Conservation (phyloP, 2,329 filamentous ascomycete genomes). For the Trichocomaceae sp. region DNA sequence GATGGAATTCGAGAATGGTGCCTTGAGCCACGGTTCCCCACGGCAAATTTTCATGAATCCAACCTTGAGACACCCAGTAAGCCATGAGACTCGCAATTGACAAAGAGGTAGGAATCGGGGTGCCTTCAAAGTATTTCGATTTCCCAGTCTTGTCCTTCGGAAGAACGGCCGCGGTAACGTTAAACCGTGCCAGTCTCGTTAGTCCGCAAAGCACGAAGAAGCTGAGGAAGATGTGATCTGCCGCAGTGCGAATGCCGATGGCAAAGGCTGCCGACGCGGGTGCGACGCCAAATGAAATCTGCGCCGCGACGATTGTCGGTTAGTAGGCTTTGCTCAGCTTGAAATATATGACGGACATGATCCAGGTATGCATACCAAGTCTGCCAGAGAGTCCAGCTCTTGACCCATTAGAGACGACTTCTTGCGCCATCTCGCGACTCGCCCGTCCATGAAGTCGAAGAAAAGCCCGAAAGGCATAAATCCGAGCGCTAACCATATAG, state of each 20-base stretch:
- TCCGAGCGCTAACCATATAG: constrained; percentile 73
- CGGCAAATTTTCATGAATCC: constrained; percentile 73
- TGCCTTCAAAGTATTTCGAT: constrained; percentile 92
- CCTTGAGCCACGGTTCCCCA: constrained; percentile 63
- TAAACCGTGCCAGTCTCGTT: constrained; percentile 90
- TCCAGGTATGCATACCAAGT: constrained; percentile 61
- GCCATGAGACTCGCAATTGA: constrained; percentile 77
- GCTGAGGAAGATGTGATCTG: constrained; percentile 72
- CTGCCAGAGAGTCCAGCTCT: constrained; percentile 90
- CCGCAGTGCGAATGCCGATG: constrained; percentile 73
- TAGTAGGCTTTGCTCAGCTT: neutral
- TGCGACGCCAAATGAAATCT: constrained; percentile 94
- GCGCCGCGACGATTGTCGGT: neutral
- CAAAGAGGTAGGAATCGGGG: constrained; percentile 86
- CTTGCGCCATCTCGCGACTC: constrained; percentile 89
- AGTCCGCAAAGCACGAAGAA: constrained; percentile 95
- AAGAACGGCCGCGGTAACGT: constrained; percentile 82
- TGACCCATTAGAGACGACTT: constrained; percentile 98
- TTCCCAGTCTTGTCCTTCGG: constrained; percentile 91
- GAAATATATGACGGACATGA: neutral
- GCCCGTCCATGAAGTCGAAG: constrained; percentile 97
- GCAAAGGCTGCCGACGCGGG: constrained; percentile 83
- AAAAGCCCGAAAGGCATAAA: constrained; percentile 92
- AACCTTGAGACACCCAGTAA: constrained; percentile 76
- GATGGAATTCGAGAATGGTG: constrained; percentile 73